These are phyloP conservation scores for Leptographium flavum DNA, from an alignment of 2,329 filamentous ascomycete species.

Conservation along the genomic window DNA sequence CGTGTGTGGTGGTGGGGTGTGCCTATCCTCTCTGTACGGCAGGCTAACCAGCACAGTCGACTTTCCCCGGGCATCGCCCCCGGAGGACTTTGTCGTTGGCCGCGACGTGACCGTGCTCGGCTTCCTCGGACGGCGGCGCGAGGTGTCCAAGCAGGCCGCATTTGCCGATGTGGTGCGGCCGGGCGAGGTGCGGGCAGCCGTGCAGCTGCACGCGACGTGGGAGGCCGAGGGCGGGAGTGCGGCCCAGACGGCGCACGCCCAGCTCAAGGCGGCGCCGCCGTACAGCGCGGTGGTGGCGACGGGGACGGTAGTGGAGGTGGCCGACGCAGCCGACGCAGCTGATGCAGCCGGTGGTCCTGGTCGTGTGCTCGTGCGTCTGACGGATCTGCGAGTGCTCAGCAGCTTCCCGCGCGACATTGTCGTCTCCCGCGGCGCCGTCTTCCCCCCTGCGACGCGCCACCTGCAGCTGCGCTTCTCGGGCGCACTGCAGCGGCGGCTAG, in stretches of 20 bases:
- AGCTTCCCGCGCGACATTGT: slow-evolving; percentile 62
- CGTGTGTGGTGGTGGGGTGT: slow-evolving; percentile 6
- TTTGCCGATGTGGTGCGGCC: slow-evolving; percentile 47
- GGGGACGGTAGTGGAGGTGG: slow-evolving; percentile 18
- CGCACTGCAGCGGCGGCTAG: slow-evolving; percentile 51
- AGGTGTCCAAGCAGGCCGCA: slow-evolving; percentile 52
- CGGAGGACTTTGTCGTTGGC: slow-evolving; percentile 15
- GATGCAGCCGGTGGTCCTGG: too few species aligned
- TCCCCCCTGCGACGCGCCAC: slow-evolving; percentile 62
- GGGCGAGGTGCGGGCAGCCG: slow-evolving; percentile 11
- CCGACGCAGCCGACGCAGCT: too few species aligned
- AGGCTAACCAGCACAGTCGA: slow-evolving; percentile 12
- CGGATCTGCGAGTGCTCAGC: slow-evolving; percentile 54
- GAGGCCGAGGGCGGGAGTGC: slow-evolving; percentile 21
- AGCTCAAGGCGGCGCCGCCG: slow-evolving; percentile 30
- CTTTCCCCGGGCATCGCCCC: slow-evolving; percentile 16
- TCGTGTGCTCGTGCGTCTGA: slow-evolving; percentile 24
- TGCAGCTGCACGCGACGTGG: slow-evolving; percentile 29
- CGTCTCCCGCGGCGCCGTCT: slow-evolving; percentile 58
- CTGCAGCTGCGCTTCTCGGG: slow-evolving; percentile 69
- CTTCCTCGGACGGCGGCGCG: slow-evolving; percentile 54
- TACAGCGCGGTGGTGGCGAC: slow-evolving; percentile 38
- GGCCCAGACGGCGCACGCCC: slow-evolving; percentile 21
- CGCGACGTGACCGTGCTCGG: slow-evolving; percentile 46
- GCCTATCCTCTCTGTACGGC: background rate